Base-by-base conservation (phyloP, 345 rosid species). In the Salix suchowensis region DNA sequence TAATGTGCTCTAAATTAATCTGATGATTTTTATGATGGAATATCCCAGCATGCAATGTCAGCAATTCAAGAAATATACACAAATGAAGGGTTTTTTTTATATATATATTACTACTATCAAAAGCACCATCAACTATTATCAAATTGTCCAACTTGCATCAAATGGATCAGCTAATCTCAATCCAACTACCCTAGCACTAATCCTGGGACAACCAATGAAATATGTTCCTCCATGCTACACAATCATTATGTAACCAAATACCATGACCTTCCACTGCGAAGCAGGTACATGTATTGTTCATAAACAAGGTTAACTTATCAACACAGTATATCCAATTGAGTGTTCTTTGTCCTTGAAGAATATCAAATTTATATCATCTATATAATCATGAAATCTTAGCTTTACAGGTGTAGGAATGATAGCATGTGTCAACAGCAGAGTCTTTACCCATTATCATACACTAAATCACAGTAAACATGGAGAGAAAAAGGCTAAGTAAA, bases 41-140 rank as follows among this genome's bases (percentile, higher is more conserved):
- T 6, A 75, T 48, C 60, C 68, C 18, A 58, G 67, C 62, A 76
- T 50, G 68, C 58, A 77, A 44, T 68, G 23, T 26, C 65, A 15
- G 23, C 39, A 28, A 37, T 52, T 11, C 65, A 75, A 46, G 65
- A 74, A 7, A 36, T 26, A 11, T 46, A 13, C 13, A 13, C n/a
- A 46, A 21, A 16, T 6, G 5, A n/a, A 8, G 44, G 23, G 0
- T 40, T 40, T 40, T 44, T 44, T 52, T 50, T 24, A 24, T 24
- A n/a, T 24, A 24, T 65, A n/a, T n/a, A 65, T 46, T 67, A 61
- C 36, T 34, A 34, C 21, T 8, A 24, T 52, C 66, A 67, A 40
- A 7, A 28, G 62, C n/a, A 21, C 48, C 77, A 64, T 28, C n/a
- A 26, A 10, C 34, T 62, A 30, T 19, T 32, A 30, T 67, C 28